These are phyloP conservation scores for Coemansia sp. DNA, from an alignment of 192 early-diverging fungal genomes.

Conservation along the genomic window DNA sequence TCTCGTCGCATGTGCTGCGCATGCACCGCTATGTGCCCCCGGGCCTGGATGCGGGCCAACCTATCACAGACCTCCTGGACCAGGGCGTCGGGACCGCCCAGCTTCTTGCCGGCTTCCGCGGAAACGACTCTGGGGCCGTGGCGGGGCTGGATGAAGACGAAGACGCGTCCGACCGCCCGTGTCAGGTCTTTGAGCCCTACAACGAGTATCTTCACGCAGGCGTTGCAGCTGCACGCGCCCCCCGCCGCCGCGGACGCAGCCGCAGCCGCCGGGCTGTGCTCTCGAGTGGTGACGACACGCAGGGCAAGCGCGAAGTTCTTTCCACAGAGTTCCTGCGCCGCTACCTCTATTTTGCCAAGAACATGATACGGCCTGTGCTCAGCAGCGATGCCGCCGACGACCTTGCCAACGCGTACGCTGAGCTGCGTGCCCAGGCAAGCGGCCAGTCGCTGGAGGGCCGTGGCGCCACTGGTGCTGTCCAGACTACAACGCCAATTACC, in stretches of 20 bases:
- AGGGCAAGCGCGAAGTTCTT: conserved; percentile 64
- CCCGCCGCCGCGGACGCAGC: conserved; percentile 23
- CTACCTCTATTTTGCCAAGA: conserved; percentile 93
- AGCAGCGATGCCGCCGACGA: conserved; percentile 79
- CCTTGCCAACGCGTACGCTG: conserved; percentile 78
- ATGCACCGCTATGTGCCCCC: conserved; percentile 92
- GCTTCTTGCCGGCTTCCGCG: conserved; percentile 31
- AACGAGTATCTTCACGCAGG: conserved; percentile 81
- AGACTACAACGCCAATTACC: conserved; percentile 94
- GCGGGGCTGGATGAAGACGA: conserved; percentile 50
- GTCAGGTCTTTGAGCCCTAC: conserved; percentile 84
- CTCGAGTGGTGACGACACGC: conserved; percentile 14
- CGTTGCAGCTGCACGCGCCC: conserved; percentile 48
- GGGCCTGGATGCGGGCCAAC: conserved; percentile 78
- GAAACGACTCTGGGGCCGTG: conserved; percentile 46
- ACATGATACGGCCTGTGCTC: conserved; percentile 79
- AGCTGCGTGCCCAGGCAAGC: conserved; percentile 77
- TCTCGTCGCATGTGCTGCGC: conserved; percentile 90
- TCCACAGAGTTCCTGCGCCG: conserved; percentile 90
- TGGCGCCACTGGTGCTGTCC: conserved; percentile 62
- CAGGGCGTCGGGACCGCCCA: conserved; percentile 35
- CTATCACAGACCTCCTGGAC: conserved; percentile 48
- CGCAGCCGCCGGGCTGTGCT: conserved; percentile 34
- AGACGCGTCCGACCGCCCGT: conserved; percentile 55
- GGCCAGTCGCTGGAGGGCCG: conserved; percentile 28